These are phyloP conservation scores for Helianthus tuberosus DNA, from an alignment of 129 eudicot species.

Conservation along the genomic window DNA sequence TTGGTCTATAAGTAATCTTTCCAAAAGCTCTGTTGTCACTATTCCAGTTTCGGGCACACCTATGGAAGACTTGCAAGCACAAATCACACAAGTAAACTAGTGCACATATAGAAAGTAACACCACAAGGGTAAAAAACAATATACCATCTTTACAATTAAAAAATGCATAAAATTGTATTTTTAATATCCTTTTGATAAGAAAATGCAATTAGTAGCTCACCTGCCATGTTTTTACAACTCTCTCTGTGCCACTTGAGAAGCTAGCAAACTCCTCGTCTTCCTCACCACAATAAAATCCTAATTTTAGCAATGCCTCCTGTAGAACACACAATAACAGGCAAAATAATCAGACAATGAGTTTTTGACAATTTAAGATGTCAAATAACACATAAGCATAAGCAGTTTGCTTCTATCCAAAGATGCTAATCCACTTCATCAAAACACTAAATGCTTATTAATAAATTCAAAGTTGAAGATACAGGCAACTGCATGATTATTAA, in stretches of 20 bases:
- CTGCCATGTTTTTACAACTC: conserved; percentile 99
- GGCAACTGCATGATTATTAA: conserved; percentile 61
- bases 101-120: not conserved
- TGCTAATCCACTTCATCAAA: no score
- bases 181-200: no score
- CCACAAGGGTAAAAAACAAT: no score
- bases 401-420: not conserved
- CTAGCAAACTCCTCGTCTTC: conserved; percentile 64
- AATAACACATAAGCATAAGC: no score
- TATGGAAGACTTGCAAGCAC: conserved; percentile 58
- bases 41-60: conserved; percentile 84
- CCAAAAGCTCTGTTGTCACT: conserved; percentile 82
- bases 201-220: conserved; percentile 34
- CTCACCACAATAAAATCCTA: conserved; percentile 91
- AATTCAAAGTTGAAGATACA: conserved; percentile 86
- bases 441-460: no score
- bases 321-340: not conserved
- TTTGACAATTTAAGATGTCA: no score
- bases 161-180: no score
- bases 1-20: conserved; percentile 46
- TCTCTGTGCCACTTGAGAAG: conserved; percentile 85
- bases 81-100: conserved; percentile 14
- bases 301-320: conserved; percentile 75
- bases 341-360: not conserved
- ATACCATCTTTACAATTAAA: no score